phyloP scores from a whole-genome alignment of 805 yeast genomes.

The Cyberlindnera suaveolens region DNA sequence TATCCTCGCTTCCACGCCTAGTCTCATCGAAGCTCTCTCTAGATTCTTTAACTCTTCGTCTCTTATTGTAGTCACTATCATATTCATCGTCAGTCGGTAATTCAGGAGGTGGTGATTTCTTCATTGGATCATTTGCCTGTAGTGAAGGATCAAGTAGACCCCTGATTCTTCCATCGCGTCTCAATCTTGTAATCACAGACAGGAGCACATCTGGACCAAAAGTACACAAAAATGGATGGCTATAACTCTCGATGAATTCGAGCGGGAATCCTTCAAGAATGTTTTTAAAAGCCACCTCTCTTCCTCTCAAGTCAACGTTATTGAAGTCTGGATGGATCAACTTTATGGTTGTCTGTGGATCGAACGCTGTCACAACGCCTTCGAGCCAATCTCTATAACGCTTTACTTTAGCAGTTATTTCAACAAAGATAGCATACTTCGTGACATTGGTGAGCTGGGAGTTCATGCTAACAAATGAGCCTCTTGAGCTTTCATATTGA shows the following conservation, averaged over 20 bases:
- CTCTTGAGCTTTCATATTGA: background rate
- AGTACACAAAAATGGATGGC: background rate
- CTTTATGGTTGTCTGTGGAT: background rate
- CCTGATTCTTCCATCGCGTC: background rate
- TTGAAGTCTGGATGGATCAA: background rate
- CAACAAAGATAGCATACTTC: constrained; percentile 8
- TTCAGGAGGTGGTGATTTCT: background rate
- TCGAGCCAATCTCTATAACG: constrained; percentile 4
- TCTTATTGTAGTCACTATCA: background rate
- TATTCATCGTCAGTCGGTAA: background rate
- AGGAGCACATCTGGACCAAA: background rate
- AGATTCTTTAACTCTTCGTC: background rate
- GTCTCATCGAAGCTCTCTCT: no score
- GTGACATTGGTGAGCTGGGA: constrained; percentile 2
- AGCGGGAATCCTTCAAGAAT: constrained; percentile 3
- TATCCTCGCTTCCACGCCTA: no score
- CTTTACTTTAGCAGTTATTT: constrained; percentile 6
- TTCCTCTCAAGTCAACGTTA: background rate
- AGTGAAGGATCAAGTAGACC: background rate
- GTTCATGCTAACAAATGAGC: background rate
- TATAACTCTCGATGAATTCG: background rate
- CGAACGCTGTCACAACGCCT: background rate
- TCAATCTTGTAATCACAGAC: no score
- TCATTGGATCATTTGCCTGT: background rate
- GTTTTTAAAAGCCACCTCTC: constrained; percentile 1